Conservation (phyloP, 1,139 yeast genomes). For the Candida glucosophila region DNA sequence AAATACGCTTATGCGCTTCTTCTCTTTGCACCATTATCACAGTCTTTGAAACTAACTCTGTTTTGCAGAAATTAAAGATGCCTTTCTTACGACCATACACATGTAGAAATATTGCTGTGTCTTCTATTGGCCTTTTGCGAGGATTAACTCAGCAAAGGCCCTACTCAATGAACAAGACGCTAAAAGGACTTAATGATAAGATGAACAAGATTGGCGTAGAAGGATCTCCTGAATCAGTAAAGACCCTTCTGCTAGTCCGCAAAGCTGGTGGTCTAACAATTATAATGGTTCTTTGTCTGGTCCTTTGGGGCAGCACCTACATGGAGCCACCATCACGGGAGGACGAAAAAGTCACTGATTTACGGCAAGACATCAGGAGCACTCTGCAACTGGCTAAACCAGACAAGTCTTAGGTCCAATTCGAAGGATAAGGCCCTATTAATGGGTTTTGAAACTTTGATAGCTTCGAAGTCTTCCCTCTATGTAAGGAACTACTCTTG, state of each 20-base stretch:
- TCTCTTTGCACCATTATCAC: no score
- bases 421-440: no score
- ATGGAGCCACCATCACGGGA: constrained; percentile 8
- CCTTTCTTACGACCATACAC: no score
- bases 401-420: no score
- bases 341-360: constrained; percentile 10
- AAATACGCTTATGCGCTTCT: no score
- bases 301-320: constrained; percentile 24
- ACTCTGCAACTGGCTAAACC: no score
- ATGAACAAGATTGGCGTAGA: constrained; percentile 28
- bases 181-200: constrained; percentile 9
- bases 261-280: constrained; percentile 26
- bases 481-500: no score
- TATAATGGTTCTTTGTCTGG: constrained; percentile 23
- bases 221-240: constrained; percentile 21
- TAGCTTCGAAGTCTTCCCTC: no score
- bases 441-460: no score
- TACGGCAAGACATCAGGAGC: constrained; percentile 17
- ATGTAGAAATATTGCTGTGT: no score
- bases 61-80: no score
- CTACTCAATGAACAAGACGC: neutral
- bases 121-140: constrained; percentile 1
- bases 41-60: no score
- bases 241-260: constrained; percentile 22
- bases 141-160: neutral